Percentiles rank a stretch among this genome's conserved stretches.
phyloP scores from a whole-genome alignment of 2,329 filamentous ascomycete genomes.

The Cylindrodendrum hubeiense region DNA sequence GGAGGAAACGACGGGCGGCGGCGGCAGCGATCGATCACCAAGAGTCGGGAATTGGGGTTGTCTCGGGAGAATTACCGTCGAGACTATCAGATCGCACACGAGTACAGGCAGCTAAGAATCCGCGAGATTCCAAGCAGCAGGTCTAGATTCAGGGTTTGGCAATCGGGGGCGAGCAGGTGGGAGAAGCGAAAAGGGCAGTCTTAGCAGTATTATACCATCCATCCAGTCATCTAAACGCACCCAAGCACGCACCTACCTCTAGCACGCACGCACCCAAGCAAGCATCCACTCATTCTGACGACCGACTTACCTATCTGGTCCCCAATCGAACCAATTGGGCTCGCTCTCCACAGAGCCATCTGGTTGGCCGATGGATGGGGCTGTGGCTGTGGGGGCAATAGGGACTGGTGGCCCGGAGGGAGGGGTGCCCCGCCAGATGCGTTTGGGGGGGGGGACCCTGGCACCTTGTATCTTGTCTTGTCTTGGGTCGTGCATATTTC shows the following conservation, averaged over 20 bases:
- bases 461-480: constrained; percentile 5
- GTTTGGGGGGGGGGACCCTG: neutral
- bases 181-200: neutral
- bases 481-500: constrained; percentile 17
- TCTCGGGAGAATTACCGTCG: neutral
- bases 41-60: neutral
- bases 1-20: neutral
- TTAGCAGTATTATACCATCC: neutral
- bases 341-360: constrained; percentile 12
- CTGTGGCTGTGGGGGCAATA: constrained; percentile 17
- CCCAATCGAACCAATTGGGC: constrained; percentile 23
- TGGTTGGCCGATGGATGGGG: constrained; percentile 35
- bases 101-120: neutral
- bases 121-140: neutral
- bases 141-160: neutral
- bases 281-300: neutral
- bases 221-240: neutral
- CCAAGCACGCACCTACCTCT: neutral
- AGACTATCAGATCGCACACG: neutral
- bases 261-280: neutral
- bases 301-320: no score
- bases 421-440: constrained; percentile 21
- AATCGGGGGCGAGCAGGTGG: neutral
- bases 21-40: neutral
- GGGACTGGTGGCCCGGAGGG: neutral